These are phyloP conservation scores for Xerocomus minutiporus DNA, from an alignment of 1,284 basidiomycete species.

Conservation along the genomic window DNA sequence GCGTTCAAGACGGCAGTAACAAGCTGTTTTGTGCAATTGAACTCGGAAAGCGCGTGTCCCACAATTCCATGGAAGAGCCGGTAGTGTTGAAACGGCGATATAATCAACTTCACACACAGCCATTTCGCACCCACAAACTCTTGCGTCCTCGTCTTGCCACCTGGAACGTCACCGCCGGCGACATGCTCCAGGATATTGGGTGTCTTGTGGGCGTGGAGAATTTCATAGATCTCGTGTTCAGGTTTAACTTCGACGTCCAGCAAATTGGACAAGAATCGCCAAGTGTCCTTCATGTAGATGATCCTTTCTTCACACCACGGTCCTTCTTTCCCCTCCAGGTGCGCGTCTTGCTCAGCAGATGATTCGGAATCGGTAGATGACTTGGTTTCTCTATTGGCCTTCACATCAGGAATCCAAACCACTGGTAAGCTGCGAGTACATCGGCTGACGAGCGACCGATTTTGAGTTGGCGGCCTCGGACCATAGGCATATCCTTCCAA, in stretches of 20 bases:
- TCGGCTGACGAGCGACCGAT: slow-evolving; percentile 1
- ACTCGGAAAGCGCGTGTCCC: not conserved
- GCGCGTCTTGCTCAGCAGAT: not conserved
- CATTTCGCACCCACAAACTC: not conserved
- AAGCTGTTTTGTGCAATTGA: not conserved
- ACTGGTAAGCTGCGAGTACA: slow-evolving; percentile 13
- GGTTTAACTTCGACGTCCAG: not conserved
- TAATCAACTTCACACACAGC: not conserved
- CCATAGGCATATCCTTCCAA: not conserved
- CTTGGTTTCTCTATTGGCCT: too few species aligned
- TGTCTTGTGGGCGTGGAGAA: not conserved
- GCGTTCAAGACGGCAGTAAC: not conserved
- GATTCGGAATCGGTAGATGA: not conserved
- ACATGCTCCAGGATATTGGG: not conserved
- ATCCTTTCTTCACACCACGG: not conserved
- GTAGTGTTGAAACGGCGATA: not conserved
- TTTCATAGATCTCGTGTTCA: not conserved
- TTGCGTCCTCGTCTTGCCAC: not conserved
- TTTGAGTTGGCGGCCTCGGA: not conserved
- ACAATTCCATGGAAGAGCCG: not conserved
- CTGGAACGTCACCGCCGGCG: not conserved
- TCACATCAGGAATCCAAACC: not conserved
- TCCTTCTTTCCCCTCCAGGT: not conserved
- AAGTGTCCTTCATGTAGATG: not conserved
- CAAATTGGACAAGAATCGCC: not conserved